phyloP scores from a whole-genome alignment of 177 flowering plant genomes.

The Vitis hybrid region DNA sequence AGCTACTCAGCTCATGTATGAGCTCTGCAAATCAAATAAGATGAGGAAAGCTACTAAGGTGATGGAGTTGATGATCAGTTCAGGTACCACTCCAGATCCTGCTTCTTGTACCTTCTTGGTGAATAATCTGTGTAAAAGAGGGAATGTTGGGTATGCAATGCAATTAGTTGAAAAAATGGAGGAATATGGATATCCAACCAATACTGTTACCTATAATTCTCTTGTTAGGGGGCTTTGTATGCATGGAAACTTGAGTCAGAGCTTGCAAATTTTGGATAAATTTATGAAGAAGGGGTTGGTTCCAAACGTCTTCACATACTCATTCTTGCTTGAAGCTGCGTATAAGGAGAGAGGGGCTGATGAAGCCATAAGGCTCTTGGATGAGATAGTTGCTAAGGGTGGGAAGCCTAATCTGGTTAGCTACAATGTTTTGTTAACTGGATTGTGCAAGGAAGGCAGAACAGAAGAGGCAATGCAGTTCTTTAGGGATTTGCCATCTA shows the following conservation, averaged over 20 bases:
- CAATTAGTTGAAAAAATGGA: constrained; percentile 84
- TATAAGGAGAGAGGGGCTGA: constrained; percentile 74
- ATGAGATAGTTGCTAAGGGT: constrained; percentile 70
- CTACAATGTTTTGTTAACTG: constrained; percentile 82
- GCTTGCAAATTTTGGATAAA: constrained; percentile 65
- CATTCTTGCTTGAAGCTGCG: constrained; percentile 79
- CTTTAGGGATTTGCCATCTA: constrained; percentile 59
- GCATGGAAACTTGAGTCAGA: constrained; percentile 57
- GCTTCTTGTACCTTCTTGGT: constrained; percentile 65
- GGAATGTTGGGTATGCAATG: constrained; percentile 83
- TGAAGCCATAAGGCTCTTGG: constrained; percentile 70
- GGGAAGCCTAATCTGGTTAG: constrained; percentile 81
- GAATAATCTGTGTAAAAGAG: constrained; percentile 66
- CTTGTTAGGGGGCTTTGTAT: constrained; percentile 76
- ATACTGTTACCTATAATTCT: constrained; percentile 63
- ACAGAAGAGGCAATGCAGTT: constrained; percentile 60
- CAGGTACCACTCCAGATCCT: constrained; percentile 62
- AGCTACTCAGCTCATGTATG: constrained; percentile 69
- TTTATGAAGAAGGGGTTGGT: constrained; percentile 64
- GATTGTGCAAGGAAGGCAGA: constrained; percentile 82
- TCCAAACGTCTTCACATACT: constrained; percentile 80
- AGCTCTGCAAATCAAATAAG: constrained; percentile 65
- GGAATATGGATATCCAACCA: constrained; percentile 61
- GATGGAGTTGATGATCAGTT: constrained; percentile 67
- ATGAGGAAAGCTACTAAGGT: constrained; percentile 61